A percentile compares a stretch with the other conserved stretches of the same genome.
Conservation (phyloP, 129 eudicot genomes). For the Glebionis coronaria region DNA sequence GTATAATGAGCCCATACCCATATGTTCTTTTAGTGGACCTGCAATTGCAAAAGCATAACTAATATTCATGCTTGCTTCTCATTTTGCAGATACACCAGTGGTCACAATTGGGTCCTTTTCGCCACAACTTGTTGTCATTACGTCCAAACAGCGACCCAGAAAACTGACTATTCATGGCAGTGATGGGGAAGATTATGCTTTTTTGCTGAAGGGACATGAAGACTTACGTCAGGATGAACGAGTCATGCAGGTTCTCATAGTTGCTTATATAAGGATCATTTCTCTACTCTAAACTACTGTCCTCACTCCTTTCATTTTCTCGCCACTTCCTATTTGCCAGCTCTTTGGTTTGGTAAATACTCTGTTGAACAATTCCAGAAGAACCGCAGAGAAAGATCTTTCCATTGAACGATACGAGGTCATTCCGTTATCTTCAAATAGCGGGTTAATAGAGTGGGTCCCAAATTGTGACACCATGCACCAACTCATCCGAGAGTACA, state of each 20-base stretch:
- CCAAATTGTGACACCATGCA: conserved; percentile 98
- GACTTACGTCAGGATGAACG: conserved; percentile 98
- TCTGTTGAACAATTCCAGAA: conserved; percentile 84
- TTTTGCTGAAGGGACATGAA: conserved; percentile 97
- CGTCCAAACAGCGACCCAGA: conserved; percentile 95
- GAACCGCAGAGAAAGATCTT: conserved; percentile 87
- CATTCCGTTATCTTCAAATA: conserved; percentile 92
- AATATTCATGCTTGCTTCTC: neutral
- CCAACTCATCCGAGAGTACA: conserved; percentile 91
- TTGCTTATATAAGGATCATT: neutral
- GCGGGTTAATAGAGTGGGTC: conserved; percentile 96
- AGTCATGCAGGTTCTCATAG: conserved; percentile 81
- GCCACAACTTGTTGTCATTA: conserved; percentile 85
- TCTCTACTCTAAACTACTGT: neutral
- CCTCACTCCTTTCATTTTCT: neutral
- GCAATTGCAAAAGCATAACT: conserved; percentile 14
- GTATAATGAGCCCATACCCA: conserved; percentile 32
- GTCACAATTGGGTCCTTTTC: conserved; percentile 91
- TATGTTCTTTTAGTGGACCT: neutral
- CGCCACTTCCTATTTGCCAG: conserved; percentile 35
- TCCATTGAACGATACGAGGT: conserved; percentile 84
- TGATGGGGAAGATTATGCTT: conserved; percentile 93
- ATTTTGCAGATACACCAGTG: conserved; percentile 62
- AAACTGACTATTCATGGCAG: conserved; percentile 94
- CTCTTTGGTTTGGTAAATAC: conserved; percentile 97